Evolutionary conservation across 2,329 filamentous ascomycete genomes (phyloP).

Genomic region (Phaeoacremonium minimum): DNA sequence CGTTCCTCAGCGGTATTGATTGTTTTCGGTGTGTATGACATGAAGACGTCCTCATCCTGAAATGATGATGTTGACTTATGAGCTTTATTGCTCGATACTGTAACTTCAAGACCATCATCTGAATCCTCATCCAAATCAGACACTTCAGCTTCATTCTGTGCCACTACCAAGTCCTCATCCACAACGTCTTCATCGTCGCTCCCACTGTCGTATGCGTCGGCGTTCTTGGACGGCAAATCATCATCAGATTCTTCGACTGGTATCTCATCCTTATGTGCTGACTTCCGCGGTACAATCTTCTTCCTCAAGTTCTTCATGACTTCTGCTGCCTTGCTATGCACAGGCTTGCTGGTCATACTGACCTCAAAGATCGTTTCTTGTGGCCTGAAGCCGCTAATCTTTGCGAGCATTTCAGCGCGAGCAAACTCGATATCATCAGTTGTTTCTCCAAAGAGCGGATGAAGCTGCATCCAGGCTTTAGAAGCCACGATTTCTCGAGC

Average conservation of each 20-base stretch:
- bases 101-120: slow-evolving; percentile 63
- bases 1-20: slow-evolving; percentile 82
- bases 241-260: slow-evolving; percentile 12
- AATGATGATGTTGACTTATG: slow-evolving; percentile 49
- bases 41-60: slow-evolving; percentile 87
- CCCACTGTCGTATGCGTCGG: slow-evolving; percentile 14
- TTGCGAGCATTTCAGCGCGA: slow-evolving; percentile 80
- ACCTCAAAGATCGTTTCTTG: slow-evolving; percentile 97
- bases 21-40: slow-evolving; percentile 86
- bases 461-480: slow-evolving; percentile 68
- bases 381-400: slow-evolving; percentile 84
- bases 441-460: slow-evolving; percentile 74
- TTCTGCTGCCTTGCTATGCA: slow-evolving; percentile 62
- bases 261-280: slow-evolving; percentile 31
- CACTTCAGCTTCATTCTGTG: slow-evolving; percentile 44
- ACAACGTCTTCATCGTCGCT: slow-evolving; percentile 29
- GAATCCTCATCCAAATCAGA: slow-evolving; percentile 52
- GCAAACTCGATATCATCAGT: slow-evolving; percentile 63
- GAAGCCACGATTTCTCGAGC: slow-evolving; percentile 72
- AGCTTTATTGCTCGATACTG: slow-evolving; percentile 58
- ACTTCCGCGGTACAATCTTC: slow-evolving; percentile 59
- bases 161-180: slow-evolving; percentile 25
- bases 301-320: slow-evolving; percentile 70
- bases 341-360: slow-evolving; percentile 64
- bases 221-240: too few relatives aligned